Evolutionary conservation across 805 yeast species (phyloP).

Genomic region (Saccharomycodes ludwigii): DNA sequence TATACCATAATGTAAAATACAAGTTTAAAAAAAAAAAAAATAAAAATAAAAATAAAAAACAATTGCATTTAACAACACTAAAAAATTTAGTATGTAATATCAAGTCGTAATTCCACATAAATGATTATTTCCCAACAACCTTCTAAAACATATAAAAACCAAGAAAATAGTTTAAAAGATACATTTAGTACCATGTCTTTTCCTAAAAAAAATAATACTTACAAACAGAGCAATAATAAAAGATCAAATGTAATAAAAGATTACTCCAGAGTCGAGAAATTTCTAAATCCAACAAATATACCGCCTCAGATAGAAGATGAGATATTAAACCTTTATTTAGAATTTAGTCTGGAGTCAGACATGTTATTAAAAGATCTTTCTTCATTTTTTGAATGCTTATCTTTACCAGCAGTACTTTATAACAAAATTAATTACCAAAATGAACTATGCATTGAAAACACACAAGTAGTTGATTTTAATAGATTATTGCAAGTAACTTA

Average conservation of each 20-base stretch:
- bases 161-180: neutral
- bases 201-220: neutral
- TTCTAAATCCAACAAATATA: conserved; percentile 21
- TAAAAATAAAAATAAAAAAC: no score
- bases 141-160: no score
- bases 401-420: conserved; percentile 20
- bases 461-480: conserved; percentile 36
- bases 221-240: neutral
- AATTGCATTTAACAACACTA: no score
- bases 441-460: no score
- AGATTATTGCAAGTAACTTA: conserved; percentile 29
- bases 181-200: neutral
- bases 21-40: no score
- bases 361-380: conserved; percentile 23
- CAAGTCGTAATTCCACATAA: no score
- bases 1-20: no score
- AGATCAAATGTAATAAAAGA: neutral
- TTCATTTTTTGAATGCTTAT: conserved; percentile 19
- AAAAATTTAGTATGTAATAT: no score
- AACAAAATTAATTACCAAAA: no score
- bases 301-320: conserved; percentile 34
- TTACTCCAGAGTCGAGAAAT: conserved; percentile 17
- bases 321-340: conserved; percentile 30
- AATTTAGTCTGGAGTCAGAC: conserved; percentile 30
- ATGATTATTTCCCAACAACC: no score